Percentiles rank a stretch among this genome's conserved stretches.
phyloP scores from a whole-genome alignment of 345 rosid genomes.

The Lenwebbia sp. region DNA sequence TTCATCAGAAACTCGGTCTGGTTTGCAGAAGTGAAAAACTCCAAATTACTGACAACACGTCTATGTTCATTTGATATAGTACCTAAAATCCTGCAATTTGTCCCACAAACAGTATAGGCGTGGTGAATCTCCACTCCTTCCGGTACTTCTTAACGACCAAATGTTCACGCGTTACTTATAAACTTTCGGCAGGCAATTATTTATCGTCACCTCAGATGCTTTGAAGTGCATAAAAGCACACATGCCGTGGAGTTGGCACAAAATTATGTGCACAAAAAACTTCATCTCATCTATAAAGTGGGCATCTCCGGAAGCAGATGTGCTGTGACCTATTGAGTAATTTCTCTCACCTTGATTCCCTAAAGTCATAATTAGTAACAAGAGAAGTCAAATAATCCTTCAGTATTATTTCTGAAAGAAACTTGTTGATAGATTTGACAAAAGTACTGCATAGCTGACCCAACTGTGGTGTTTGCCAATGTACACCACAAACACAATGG shows the following conservation, averaged over 20 bases:
- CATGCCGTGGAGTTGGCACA: neutral
- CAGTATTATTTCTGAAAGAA: neutral
- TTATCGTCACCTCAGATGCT: neutral
- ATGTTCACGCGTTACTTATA: neutral
- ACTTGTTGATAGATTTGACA: neutral
- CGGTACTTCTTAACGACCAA: neutral
- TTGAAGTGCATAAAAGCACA: neutral
- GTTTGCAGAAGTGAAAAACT: neutral
- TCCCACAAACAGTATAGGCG: neutral
- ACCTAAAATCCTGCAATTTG: neutral
- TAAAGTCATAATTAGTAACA: neutral
- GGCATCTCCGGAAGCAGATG: neutral
- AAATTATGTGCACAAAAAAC: neutral
- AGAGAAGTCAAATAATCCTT: neutral
- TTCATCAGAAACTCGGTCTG: neutral
- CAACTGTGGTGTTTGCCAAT: neutral
- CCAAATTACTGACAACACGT: neutral
- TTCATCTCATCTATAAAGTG: neutral
- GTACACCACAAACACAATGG: neutral
- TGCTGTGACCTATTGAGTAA: neutral
- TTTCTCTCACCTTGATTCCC: neutral
- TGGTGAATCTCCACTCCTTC: neutral
- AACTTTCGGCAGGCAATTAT: neutral
- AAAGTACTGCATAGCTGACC: neutral
- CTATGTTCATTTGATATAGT: neutral